Evolutionary conservation across 1,139 yeast genomes (phyloP).

Genomic region (Yamadazyma epiphylla): DNA sequence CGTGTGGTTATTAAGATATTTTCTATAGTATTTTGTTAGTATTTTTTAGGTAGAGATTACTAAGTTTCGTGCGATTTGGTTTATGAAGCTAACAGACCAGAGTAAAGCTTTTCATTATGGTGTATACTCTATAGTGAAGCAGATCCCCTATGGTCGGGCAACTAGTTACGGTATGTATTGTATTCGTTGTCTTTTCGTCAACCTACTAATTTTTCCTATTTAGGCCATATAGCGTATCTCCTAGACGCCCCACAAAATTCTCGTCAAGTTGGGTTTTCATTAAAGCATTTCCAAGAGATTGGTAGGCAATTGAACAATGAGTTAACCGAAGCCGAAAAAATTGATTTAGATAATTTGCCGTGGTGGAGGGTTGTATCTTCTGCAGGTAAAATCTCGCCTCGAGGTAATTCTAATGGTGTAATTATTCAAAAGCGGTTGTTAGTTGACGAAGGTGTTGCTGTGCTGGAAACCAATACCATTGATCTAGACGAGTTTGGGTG

Average conservation of each 20-base stretch:
- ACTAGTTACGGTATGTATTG: conserved; percentile 55
- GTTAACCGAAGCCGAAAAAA: conserved; percentile 12
- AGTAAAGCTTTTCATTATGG: conserved; percentile 56
- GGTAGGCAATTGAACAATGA: conserved; percentile 17
- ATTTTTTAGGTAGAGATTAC: too few relatives aligned
- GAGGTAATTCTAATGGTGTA: conserved; percentile 43
- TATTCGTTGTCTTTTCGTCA: conserved; percentile 2
- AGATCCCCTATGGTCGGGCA: conserved; percentile 63
- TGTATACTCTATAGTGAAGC: conserved; percentile 51
- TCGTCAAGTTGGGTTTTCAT: conserved; percentile 69
- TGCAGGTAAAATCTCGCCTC: conserved; percentile 57
- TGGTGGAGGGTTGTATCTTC: conserved; percentile 80
- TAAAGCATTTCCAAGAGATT: conserved; percentile 41
- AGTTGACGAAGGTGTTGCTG: conserved; percentile 47
- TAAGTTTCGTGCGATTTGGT: too few relatives aligned
- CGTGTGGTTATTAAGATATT: too few relatives aligned
- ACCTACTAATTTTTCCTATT: not conserved
- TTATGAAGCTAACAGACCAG: conserved; percentile 42
- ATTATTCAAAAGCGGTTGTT: conserved; percentile 45
- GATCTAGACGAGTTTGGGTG: conserved; percentile 54
- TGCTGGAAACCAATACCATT: conserved; percentile 34
- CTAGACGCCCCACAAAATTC: conserved; percentile 63
- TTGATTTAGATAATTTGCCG: conserved; percentile 35
- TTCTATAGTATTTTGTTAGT: too few relatives aligned
- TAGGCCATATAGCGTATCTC: conserved; percentile 64